These are phyloP conservation scores for Ruellia speciosa DNA, from an alignment of 305 asterid species.

Conservation along the genomic window DNA sequence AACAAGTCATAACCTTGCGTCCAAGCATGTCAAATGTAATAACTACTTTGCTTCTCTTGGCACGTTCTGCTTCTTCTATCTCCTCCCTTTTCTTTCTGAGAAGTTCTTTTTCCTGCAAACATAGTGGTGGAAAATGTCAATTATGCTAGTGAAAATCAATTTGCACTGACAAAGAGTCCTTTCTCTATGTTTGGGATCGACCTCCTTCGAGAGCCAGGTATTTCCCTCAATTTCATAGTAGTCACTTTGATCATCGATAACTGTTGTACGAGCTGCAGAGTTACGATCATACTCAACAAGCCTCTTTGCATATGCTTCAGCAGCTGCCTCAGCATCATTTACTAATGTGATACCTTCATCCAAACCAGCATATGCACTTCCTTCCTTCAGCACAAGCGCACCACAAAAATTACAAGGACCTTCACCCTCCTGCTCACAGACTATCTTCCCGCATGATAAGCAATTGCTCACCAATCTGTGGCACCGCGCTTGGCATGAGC, in stretches of 20 bases:
- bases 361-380: conserved; percentile 84
- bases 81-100: conserved; percentile 69
- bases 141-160: conserved; percentile 1
- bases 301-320: conserved; percentile 89
- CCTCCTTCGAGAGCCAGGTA: conserved; percentile 87
- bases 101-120: conserved; percentile 73
- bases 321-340: conserved; percentile 73
- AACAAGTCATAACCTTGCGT: conserved; percentile 60
- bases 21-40: conserved; percentile 89
- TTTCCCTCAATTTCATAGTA: conserved; percentile 82
- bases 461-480: conserved; percentile 84
- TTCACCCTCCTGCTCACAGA: conserved; percentile 96
- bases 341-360: conserved; percentile 41
- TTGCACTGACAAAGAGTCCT: neutral
- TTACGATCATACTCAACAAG: conserved; percentile 93
- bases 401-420: conserved; percentile 94
- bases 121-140: conserved; percentile 9
- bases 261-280: conserved; percentile 94
- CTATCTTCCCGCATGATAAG: conserved; percentile 90
- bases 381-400: conserved; percentile 82
- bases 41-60: conserved; percentile 58
- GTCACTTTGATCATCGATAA: conserved; percentile 96
- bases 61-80: conserved; percentile 78
- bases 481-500: conserved; percentile 88
- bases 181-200: conserved; percentile 16